Conservation (phyloP, 2,329 filamentous ascomycete species). For the Zymoseptoria tritici region DNA sequence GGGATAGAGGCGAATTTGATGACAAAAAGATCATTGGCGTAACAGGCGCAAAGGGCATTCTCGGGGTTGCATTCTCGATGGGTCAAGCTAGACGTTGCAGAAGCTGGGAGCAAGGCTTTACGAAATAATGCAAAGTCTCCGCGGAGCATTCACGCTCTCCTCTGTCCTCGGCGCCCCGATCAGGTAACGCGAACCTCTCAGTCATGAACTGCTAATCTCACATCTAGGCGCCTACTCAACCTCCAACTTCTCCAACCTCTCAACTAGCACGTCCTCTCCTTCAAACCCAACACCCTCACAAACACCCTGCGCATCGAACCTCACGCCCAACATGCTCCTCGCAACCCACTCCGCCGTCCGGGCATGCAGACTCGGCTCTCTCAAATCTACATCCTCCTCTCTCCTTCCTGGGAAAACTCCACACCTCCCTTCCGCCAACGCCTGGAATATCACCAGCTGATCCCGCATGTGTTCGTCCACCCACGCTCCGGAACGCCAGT, state of each 20-base stretch:
- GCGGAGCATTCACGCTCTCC: not conserved
- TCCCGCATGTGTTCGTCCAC: conserved; percentile 52
- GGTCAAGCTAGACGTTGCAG: not conserved
- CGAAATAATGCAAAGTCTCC: not conserved
- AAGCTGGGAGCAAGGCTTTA: not conserved
- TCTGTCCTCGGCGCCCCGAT: too few species aligned
- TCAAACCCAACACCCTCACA: conserved; percentile 33
- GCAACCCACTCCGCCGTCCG: conserved; percentile 42
- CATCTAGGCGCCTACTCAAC: not conserved
- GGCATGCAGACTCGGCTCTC: conserved; percentile 38
- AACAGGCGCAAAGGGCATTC: not conserved
- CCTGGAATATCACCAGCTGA: conserved; percentile 54
- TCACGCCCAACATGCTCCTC: conserved; percentile 31
- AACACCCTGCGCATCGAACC: conserved; percentile 31
- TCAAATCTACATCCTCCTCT: conserved; percentile 10
- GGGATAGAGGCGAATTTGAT: not conserved
- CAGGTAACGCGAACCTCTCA: too few species aligned
- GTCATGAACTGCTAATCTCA: not conserved
- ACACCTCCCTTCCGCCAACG: conserved; percentile 41
- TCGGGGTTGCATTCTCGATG: not conserved
- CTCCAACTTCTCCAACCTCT: not conserved
- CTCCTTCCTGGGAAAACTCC: conserved; percentile 26
- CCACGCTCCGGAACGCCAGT: conserved; percentile 42
- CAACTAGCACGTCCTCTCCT: not conserved
- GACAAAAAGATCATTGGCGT: not conserved